A percentile compares a stretch with the other conserved stretches of the same genome.
Conservation (phyloP, 495 filamentous ascomycete genomes). For the Penicillium diatomitis region DNA sequence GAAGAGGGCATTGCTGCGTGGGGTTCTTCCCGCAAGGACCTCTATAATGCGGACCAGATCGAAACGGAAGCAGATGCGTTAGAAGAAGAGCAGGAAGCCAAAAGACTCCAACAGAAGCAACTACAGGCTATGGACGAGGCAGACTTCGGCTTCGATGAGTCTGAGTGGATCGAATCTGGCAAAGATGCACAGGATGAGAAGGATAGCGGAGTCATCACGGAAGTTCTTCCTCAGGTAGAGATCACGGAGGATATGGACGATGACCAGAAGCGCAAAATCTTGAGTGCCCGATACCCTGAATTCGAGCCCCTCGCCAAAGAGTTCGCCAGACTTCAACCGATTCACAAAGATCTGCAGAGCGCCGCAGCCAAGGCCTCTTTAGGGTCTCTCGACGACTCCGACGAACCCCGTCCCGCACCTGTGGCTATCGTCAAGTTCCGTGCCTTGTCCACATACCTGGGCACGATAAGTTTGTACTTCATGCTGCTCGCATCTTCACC, state of each 20-base stretch:
- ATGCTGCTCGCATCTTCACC: slow-evolving; percentile 70
- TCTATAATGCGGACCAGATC: slow-evolving; percentile 84
- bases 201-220: slow-evolving; percentile 55
- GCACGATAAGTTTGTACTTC: slow-evolving; percentile 85
- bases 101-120: slow-evolving; percentile 80
- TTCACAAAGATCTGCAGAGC: slow-evolving; percentile 47
- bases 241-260: slow-evolving; percentile 69
- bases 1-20: slow-evolving; percentile 72
- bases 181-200: slow-evolving; percentile 28
- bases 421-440: slow-evolving; percentile 60
- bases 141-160: slow-evolving; percentile 87
- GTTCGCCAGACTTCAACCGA: slow-evolving; percentile 59
- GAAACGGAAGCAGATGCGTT: slow-evolving; percentile 87
- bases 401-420: slow-evolving; percentile 24
- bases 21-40: slow-evolving; percentile 80
- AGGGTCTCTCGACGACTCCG: slow-evolving; percentile 20
- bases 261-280: slow-evolving; percentile 65
- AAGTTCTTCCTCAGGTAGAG: slow-evolving; percentile 72
- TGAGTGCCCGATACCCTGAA: slow-evolving; percentile 80
- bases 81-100: slow-evolving; percentile 86
- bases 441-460: slow-evolving; percentile 75
- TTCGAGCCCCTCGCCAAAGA: slow-evolving; percentile 80
- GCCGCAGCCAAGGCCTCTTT: slow-evolving; percentile 46
- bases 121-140: slow-evolving; percentile 74
- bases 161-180: slow-evolving; percentile 59